Evolutionary conservation across 805 yeast genomes (phyloP).

Genomic region (Metschnikowia kofuensis): DNA sequence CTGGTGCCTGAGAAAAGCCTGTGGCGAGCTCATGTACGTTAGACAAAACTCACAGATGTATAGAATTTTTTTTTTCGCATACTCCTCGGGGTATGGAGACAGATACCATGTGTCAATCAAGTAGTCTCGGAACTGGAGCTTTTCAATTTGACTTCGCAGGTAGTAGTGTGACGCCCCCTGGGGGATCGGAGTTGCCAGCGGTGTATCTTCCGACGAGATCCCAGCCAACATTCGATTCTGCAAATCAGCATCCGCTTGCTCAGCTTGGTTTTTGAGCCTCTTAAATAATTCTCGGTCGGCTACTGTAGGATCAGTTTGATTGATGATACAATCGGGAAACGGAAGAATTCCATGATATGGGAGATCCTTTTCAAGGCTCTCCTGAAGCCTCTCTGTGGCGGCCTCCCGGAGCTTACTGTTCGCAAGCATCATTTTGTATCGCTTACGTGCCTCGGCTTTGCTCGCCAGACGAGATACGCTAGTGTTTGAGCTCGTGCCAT

Average conservation of each 20-base stretch:
- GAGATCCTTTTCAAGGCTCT: constrained; percentile 19
- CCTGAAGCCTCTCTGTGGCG: constrained; percentile 8
- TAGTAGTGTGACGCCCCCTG: constrained; percentile 20
- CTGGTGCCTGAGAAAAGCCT: constrained; percentile 64
- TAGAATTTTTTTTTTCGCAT: constrained; percentile 56
- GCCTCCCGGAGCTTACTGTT: constrained; percentile 1
- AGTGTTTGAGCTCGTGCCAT: background rate
- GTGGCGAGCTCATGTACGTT: constrained; percentile 71
- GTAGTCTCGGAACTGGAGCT: constrained; percentile 65
- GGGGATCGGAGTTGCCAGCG: constrained; percentile 13
- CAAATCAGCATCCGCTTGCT: constrained; percentile 28
- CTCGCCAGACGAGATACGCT: background rate
- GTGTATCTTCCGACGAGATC: constrained; percentile 15
- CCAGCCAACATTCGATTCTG: constrained; percentile 9
- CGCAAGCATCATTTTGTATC: background rate
- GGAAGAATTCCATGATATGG: constrained; percentile 68
- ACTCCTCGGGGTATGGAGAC: constrained; percentile 91
- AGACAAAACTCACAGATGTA: constrained; percentile 84
- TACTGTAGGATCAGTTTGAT: constrained; percentile 56
- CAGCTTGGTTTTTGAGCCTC: constrained; percentile 14
- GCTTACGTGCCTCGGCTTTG: background rate
- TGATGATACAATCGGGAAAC: constrained; percentile 57
- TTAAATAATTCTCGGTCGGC: constrained; percentile 49
- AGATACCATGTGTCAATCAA: constrained; percentile 91
- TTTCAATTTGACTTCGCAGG: constrained; percentile 45